Percentiles rank a stretch among this genome's conserved stretches.
Conservation (phyloP, 2,329 filamentous ascomycete genomes). For the Neoarthrinium moseri region DNA sequence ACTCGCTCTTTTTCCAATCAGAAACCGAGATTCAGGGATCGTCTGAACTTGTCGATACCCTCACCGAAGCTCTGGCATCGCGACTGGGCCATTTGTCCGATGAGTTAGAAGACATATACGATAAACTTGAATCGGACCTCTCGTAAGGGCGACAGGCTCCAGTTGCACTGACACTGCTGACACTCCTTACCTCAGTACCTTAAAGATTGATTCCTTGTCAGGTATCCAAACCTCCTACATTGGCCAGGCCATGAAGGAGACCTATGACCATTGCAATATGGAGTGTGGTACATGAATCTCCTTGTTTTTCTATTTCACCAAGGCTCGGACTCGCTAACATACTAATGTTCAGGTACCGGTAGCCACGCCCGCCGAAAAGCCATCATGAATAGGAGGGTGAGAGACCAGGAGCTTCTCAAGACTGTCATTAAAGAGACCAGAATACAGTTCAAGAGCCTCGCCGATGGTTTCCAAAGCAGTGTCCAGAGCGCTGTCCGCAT, state of each 20-base stretch:
- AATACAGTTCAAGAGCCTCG: neutral
- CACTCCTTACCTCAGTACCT: conserved; percentile 20
- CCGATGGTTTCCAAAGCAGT: neutral
- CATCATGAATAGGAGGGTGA: conserved; percentile 29
- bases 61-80: conserved; percentile 26
- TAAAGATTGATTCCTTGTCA: conserved; percentile 33
- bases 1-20: too few species aligned
- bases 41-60: conserved; percentile 7
- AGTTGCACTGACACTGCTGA: neutral
- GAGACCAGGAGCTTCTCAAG: conserved; percentile 26
- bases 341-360: conserved; percentile 28
- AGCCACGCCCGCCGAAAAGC: conserved; percentile 30
- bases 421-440: neutral
- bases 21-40: conserved; percentile 1
- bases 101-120: conserved; percentile 20
- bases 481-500: neutral
- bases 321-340: neutral
- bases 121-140: conserved; percentile 16
- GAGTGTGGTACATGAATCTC: conserved; percentile 27
- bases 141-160: neutral
- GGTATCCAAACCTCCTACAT: conserved; percentile 36
- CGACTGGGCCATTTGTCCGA: conserved; percentile 26
- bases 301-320: neutral
- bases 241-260: conserved; percentile 32
- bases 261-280: conserved; percentile 29